phyloP scores from a whole-genome alignment of 441 rosid species.

The Eutrema salsugineum region DNA sequence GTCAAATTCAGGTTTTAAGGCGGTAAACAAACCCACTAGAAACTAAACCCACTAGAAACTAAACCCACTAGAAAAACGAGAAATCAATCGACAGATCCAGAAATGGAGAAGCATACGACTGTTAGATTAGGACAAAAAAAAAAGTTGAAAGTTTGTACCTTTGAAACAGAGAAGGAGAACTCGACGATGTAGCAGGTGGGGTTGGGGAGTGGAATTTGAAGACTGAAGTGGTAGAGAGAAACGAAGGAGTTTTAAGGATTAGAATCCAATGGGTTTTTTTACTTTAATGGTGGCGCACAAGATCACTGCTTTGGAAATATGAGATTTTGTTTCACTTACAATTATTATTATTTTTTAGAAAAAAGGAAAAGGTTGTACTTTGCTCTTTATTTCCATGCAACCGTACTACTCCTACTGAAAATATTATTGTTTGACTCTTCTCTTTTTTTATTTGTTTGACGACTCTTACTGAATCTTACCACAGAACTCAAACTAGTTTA shows the following conservation, averaged over 20 bases:
- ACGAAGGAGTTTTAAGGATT: not conserved
- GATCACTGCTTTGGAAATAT: not conserved
- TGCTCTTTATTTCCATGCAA: not conserved
- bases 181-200: not conserved
- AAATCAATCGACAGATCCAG: conserved; percentile 17
- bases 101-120: not conserved
- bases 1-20: not conserved
- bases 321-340: no score
- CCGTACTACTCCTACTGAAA: not conserved
- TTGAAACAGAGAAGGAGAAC: not conserved
- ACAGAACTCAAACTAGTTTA: not conserved
- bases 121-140: not conserved
- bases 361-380: not conserved
- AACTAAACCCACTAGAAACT: not conserved
- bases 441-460: not conserved
- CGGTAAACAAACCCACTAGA: conserved; percentile 1
- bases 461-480: not conserved
- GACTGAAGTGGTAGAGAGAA: not conserved
- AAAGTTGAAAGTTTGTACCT: conserved; percentile 18
- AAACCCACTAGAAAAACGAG: not conserved
- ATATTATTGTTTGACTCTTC: not conserved
- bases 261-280: not conserved
- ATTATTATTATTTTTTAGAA: no score
- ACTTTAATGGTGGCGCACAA: not conserved
- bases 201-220: not conserved